phyloP scores from a whole-genome alignment of 2,329 filamentous ascomycete species.

The Chaetomium strumarium region DNA sequence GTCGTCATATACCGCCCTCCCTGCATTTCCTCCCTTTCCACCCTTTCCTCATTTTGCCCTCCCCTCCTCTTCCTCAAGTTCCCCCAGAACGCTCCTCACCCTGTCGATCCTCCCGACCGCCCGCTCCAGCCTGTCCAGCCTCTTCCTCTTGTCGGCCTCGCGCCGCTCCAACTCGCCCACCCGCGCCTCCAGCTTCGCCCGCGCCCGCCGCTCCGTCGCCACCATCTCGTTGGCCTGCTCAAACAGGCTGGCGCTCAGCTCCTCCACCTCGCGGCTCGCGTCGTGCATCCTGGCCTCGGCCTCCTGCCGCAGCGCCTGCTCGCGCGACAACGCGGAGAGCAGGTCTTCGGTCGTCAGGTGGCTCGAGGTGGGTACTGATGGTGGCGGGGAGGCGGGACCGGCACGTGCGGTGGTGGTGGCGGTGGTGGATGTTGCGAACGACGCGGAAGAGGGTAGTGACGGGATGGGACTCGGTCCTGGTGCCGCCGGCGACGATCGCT shows the following conservation, averaged over 20 bases:
- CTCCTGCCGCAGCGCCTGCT: conserved; percentile 59
- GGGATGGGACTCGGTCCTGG: conserved; percentile 13
- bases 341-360: conserved; percentile 42
- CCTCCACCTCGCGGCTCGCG: conserved; percentile 69
- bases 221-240: conserved; percentile 88
- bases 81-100: conserved; percentile 48
- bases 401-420: conserved; percentile 3
- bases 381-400: conserved; percentile 11
- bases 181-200: conserved; percentile 65
- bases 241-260: conserved; percentile 69
- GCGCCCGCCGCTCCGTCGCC: conserved; percentile 63
- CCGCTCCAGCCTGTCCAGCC: conserved; percentile 65
- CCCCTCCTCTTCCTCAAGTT: background rate
- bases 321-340: conserved; percentile 57
- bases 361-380: conserved; percentile 13
- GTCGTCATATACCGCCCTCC: background rate
- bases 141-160: conserved; percentile 61
- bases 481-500: background rate
- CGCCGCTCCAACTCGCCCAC: conserved; percentile 62
- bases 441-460: conserved; percentile 17
- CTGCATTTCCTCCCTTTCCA: no score
- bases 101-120: conserved; percentile 67
- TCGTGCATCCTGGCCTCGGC: conserved; percentile 63
- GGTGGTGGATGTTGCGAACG: conserved; percentile 10
- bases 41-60: background rate